Evolutionary conservation across 257 asterid species (phyloP).

Genomic region (Solanum rostratum): DNA sequence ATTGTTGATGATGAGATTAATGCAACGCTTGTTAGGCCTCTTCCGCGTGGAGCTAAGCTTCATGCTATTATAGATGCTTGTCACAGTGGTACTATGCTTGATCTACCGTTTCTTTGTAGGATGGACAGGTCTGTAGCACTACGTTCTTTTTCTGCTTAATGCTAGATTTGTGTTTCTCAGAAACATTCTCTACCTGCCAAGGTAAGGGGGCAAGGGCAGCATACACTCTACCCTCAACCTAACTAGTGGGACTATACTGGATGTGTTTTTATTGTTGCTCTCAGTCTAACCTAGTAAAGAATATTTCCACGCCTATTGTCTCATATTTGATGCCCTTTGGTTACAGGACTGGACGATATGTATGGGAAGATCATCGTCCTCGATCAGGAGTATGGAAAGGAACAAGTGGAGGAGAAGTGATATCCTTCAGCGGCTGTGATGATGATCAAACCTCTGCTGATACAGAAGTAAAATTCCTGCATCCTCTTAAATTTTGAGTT

Average conservation of each 20-base stretch:
- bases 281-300: neutral
- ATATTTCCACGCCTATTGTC: neutral
- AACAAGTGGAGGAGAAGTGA: constrained; percentile 89
- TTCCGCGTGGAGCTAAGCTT: constrained; percentile 80
- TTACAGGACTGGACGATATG: constrained; percentile 58
- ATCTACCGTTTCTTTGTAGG: constrained; percentile 72
- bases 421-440: constrained; percentile 94
- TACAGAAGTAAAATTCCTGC: constrained; percentile 41
- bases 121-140: constrained; percentile 64
- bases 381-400: constrained; percentile 89
- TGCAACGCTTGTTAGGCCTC: constrained; percentile 68
- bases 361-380: constrained; percentile 98
- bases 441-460: constrained; percentile 92
- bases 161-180: neutral
- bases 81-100: constrained; percentile 93
- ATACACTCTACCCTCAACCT: neutral
- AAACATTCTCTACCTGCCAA: neutral
- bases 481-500: neutral
- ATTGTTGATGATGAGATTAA: constrained; percentile 81
- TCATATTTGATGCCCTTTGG: neutral
- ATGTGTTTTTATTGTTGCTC: neutral
- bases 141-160: neutral
- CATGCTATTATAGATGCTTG: constrained; percentile 93
- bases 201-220: neutral
- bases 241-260: neutral